A percentile compares a stretch with the other conserved stretches of the same genome.
Evolutionary conservation across 441 rosid genomes (phyloP).

Genomic region (Erodium texanum): DNA sequence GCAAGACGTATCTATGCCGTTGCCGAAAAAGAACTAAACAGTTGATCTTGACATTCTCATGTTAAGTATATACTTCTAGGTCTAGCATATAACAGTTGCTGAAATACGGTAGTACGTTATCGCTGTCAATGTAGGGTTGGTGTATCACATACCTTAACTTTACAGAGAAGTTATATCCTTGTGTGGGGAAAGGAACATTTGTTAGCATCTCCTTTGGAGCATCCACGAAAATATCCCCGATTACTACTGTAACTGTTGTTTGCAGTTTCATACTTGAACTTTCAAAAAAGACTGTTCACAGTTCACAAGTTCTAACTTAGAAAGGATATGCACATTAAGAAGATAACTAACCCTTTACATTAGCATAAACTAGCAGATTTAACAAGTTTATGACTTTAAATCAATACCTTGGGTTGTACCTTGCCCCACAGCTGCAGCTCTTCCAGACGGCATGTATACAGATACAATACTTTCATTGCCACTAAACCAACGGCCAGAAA

Average conservation of each 20-base stretch:
- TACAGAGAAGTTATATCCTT: constrained; percentile 70
- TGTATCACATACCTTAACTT: constrained; percentile 58
- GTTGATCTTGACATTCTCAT: no score
- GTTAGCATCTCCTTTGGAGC: constrained; percentile 72
- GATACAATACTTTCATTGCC: constrained; percentile 52
- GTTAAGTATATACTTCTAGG: no score
- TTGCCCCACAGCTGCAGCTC: constrained; percentile 58
- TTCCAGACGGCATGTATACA: constrained; percentile 53
- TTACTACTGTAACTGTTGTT: constrained; percentile 57
- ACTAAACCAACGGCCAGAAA: constrained; percentile 65
- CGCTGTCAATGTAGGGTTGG: constrained; percentile 10
- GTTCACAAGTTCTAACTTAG: constrained; percentile 16
- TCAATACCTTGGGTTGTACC: constrained; percentile 65
- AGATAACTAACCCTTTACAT: neutral
- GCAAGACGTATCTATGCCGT: no score
- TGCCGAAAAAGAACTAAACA: no score
- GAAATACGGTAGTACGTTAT: neutral
- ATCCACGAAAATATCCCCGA: constrained; percentile 50
- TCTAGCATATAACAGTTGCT: neutral
- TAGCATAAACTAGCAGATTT: constrained; percentile 9
- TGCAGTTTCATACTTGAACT: constrained; percentile 50
- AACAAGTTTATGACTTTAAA: constrained; percentile 8
- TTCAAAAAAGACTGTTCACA: constrained; percentile 59
- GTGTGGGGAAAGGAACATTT: constrained; percentile 65
- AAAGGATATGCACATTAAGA: constrained; percentile 1